phyloP scores from a whole-genome alignment of 1,284 basidiomycete species.

The Ceratobasidium sp. region DNA sequence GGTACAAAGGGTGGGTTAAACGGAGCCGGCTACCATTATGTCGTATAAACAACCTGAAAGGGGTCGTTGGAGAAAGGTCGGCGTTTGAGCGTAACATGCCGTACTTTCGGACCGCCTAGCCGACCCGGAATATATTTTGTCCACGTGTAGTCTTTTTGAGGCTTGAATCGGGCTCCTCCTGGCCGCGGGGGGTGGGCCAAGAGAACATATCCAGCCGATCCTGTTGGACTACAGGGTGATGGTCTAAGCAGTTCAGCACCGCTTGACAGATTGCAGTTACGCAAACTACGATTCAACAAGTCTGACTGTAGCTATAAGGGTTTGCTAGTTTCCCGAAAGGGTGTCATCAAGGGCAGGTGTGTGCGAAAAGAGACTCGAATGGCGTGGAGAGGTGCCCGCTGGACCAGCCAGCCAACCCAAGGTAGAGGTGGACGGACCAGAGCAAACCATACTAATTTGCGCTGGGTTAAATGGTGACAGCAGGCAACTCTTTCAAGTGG shows the following conservation, averaged over 20 bases:
- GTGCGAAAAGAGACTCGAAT: neutral
- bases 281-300: too few relatives aligned
- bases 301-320: too few relatives aligned
- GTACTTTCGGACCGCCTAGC: neutral
- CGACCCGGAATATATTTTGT: neutral
- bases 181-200: too few relatives aligned
- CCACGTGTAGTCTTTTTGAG: neutral
- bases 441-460: neutral
- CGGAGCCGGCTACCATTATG: neutral
- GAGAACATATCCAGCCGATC: too few relatives aligned
- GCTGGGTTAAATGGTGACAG: neutral
- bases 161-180: too few relatives aligned
- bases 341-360: neutral
- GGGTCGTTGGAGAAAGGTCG: neutral
- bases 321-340: neutral
- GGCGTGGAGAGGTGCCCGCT: neutral
- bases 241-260: too few relatives aligned
- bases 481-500: neutral
- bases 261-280: too few relatives aligned
- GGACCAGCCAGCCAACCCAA: neutral
- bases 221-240: too few relatives aligned
- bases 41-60: neutral
- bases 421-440: neutral
- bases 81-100: neutral
- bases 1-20: slow-evolving; percentile 8